Base-by-base conservation (phyloP, 225 moss, liverwort and hornwort genomes). In the Pleurozium schreberi region DNA sequence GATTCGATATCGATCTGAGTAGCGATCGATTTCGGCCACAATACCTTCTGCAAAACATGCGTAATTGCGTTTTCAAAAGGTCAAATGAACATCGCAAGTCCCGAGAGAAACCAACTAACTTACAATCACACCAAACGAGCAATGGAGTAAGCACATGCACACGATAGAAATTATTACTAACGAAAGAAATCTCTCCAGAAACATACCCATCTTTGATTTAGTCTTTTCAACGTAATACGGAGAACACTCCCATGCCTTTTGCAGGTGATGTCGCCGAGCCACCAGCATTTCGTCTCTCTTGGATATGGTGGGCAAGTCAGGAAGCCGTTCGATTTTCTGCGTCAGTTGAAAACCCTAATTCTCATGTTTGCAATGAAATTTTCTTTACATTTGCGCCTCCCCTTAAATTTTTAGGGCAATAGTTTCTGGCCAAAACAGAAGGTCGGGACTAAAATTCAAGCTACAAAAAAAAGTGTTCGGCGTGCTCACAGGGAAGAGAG, bases 1-100 rank as follows among this genome's bases (percentile, higher is more conserved):
- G 70, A 88, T 93, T 92, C 95, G 96, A 85, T 98, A 98, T 53
- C 96, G 94, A 90, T 98, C 98, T 18, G 98, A 98, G 88, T 98
- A 98, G 53, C 97, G 94, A 75, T 97, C 96, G 84, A 98, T 95
- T 85, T 98, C 97, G 55, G 96, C 96, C 70, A 94, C 96, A 76
- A 96, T 87, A 67, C 96, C 98, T 84, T 94, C 97, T 97, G 94
- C 90, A 88, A 81, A 84, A 83, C 22, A 38, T 34, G 74, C 38
- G 60, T 40, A 38, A 83, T 67, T 22, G 40, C 18, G 40, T 43
- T 45, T 49, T 61, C 50, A 79, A 83, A 83, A 31, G 36, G 83
- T 92, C 86, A 88, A 58, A 84, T n/a, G 19, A 85, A 70, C 42
- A 83, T 71, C 79, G 40, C 73, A 58, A 33, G 85, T 74, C 83